Evolutionary conservation across 2,329 filamentous ascomycete species (phyloP).

Genomic region (Blastomyces percursus): DNA sequence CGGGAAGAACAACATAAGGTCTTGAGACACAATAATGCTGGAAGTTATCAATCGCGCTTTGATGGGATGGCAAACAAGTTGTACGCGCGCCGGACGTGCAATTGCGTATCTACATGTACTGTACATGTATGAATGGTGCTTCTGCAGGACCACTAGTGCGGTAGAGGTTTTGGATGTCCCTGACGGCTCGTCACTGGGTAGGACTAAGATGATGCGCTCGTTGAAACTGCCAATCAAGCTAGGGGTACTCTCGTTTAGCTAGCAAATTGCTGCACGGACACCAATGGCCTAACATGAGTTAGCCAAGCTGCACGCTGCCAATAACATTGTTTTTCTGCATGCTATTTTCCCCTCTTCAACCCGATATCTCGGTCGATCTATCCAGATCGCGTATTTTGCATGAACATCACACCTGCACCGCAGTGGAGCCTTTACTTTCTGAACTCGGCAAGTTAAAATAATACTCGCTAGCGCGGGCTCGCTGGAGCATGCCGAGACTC

Average conservation of each 20-base stretch:
- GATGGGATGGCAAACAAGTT: background rate
- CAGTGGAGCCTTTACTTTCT: background rate
- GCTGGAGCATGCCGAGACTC: background rate
- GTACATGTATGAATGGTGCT: no score
- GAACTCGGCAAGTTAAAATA: background rate
- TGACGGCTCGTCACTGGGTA: background rate
- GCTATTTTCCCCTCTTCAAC: background rate
- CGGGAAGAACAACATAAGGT: no score
- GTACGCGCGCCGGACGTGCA: no score
- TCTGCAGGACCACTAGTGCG: background rate
- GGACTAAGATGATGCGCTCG: no score
- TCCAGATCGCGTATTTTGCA: constrained; percentile 5
- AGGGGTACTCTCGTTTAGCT: background rate
- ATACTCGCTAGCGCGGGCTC: background rate
- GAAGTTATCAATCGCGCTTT: background rate
- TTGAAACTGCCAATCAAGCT: background rate
- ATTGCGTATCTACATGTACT: no score
- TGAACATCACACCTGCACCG: background rate
- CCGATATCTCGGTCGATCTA: constrained; percentile 5
- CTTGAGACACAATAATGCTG: background rate
- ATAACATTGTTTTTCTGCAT: background rate
- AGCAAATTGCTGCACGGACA: background rate
- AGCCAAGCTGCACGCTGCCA: background rate
- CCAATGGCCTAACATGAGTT: background rate
- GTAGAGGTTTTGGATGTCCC: background rate